Evolutionary conservation across 176 grass and related monocot species (phyloP), one percentile per base, ranked within the genome.

Genomic region (Elymus sibiricus): DNA sequence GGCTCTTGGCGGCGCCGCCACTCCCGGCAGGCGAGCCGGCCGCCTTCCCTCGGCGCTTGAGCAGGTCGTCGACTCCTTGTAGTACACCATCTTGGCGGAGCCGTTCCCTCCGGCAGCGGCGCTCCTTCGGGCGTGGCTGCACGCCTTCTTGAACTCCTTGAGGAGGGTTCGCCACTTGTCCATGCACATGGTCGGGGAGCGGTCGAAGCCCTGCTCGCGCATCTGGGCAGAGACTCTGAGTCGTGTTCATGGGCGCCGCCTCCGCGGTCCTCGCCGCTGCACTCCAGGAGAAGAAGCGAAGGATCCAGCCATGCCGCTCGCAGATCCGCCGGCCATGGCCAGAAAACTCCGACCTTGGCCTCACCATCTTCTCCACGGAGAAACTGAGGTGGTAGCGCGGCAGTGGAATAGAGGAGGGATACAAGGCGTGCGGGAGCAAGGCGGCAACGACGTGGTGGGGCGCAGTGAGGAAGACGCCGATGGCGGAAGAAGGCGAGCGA

Each of bases 121-220:
- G 61, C 88, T 77, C 83, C 77, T 85, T 22, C 90, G 90, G 31
- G 81, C 67, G 65, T 93, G 92, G 82, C 92, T 90, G 84, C 94
- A 92, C 85, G 87, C 92, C 93, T 93, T 97, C 85, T 97, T 97
- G 82, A 94, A 94, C 84, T 97, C 92, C 87, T 97, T 97, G 27
- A 94, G 90, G 21, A 97, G 76, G 87, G 93, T 97, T 63, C 95
- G 78, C 95, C 95, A 97, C 85, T 97, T 77, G 87, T 93, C 92
- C 8, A 90, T 97, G 84, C 95, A 98, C 93, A 98, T 98, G 91
- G 93, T 98, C 61, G 91, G 89, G 77, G 90, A 98, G 17, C 91
- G 90, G 37, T 98, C 90, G 64, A 88, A 98, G 37, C 92, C 92
- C 49, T 98, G 90, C 61, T 93, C 87, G 35, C 92, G 83, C 95